Evolutionary conservation across 768 basidiomycete species (phyloP).

Genomic region (Astraeus odoratus): DNA sequence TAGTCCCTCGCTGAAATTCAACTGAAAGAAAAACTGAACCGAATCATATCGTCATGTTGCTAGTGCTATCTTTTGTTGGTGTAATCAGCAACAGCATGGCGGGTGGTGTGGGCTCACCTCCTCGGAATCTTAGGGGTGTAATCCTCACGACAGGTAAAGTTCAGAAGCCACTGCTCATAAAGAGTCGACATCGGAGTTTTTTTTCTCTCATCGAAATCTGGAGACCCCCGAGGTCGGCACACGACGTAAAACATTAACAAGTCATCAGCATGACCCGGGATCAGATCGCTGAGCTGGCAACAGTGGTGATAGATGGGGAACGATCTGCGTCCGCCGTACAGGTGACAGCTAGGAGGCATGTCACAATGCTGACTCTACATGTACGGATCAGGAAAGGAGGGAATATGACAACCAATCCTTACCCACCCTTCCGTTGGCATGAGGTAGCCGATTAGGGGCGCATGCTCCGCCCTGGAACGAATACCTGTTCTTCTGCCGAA

Average conservation of each 20-base stretch:
- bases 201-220: too few species aligned
- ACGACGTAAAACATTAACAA: background rate
- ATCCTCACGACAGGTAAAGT: too few species aligned
- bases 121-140: too few species aligned
- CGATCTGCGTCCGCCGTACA: background rate
- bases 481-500: too few species aligned
- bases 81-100: too few species aligned
- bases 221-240: background rate
- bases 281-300: background rate
- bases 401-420: background rate
- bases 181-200: too few species aligned
- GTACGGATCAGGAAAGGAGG: background rate
- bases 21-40: too few species aligned
- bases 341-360: background rate
- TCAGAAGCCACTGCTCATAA: too few species aligned
- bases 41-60: too few species aligned
- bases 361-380: background rate
- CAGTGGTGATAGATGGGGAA: background rate
- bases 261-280: background rate
- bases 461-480: background rate
- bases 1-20: too few species aligned
- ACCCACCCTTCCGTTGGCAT: background rate
- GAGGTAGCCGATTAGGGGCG: background rate
- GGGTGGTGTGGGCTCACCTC: too few species aligned
- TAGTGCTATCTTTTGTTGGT: too few species aligned